A percentile compares a stretch with the other conserved stretches of the same genome.
Conservation (phyloP, 2,329 filamentous ascomycete genomes). For the Pseudogymnoascus sp. region DNA sequence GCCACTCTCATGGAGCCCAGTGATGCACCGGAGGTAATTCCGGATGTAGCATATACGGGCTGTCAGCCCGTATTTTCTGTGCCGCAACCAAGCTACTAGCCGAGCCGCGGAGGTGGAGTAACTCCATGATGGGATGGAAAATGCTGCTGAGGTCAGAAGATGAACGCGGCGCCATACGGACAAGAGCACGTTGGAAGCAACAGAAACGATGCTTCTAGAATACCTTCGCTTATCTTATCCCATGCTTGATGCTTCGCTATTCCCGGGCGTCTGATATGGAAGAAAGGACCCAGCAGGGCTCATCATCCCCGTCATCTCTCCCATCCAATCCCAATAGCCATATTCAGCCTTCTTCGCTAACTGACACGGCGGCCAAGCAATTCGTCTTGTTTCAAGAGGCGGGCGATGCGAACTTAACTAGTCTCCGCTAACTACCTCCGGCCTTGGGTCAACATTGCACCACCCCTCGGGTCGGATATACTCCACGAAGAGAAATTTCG, state of each 20-base stretch:
- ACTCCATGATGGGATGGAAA: not conserved
- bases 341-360: constrained; percentile 7
- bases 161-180: not conserved
- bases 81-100: not conserved
- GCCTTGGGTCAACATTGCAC: not conserved
- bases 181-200: not conserved
- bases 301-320: not conserved
- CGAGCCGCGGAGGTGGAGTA: not conserved
- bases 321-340: not conserved
- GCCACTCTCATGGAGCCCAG: not conserved
- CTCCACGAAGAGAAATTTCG: not conserved
- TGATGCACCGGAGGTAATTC: not conserved
- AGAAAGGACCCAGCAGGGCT: not conserved
- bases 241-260: not conserved
- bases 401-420: constrained; percentile 6
- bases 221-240: not conserved
- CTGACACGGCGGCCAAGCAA: constrained; percentile 1
- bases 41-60: not conserved
- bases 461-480: not conserved
- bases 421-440: not conserved
- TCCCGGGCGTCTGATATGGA: not conserved
- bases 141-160: not conserved
- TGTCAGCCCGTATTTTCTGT: not conserved
- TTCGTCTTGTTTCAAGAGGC: constrained; percentile 1
- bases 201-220: not conserved